phyloP scores from a whole-genome alignment of 2,329 filamentous ascomycete species.

The Aspergillaceae sp. region DNA sequence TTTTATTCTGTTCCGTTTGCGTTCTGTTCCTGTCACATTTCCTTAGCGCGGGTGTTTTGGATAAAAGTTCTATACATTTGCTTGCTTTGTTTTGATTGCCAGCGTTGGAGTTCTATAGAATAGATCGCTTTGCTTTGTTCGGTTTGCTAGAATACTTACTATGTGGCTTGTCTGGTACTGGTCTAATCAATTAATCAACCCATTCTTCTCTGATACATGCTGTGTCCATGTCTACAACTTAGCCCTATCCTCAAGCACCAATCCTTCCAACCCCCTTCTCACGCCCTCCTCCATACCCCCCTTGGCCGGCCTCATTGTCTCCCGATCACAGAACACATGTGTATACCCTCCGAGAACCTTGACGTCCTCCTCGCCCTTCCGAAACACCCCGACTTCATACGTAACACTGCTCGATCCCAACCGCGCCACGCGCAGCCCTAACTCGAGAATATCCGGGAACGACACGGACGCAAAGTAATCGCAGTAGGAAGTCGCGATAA shows the following conservation, averaged over 20 bases:
- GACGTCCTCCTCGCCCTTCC: constrained; percentile 61
- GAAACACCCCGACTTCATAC: constrained; percentile 84
- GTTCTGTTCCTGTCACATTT: neutral
- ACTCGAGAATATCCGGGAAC: constrained; percentile 73
- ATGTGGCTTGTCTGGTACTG: neutral
- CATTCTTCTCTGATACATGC: neutral
- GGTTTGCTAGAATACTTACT: neutral
- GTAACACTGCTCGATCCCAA: constrained; percentile 79
- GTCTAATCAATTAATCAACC: neutral
- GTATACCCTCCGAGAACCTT: constrained; percentile 79
- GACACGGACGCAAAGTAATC: constrained; percentile 76
- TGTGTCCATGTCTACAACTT: constrained; percentile 18
- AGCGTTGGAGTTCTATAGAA: neutral
- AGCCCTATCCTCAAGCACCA: constrained; percentile 32
- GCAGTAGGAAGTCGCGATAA: constrained; percentile 78
- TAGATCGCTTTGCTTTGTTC: neutral
- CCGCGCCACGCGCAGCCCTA: constrained; percentile 73
- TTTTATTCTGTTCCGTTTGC: neutral
- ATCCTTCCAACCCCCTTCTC: constrained; percentile 48
- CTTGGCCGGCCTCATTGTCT: constrained; percentile 57
- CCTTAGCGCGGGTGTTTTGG: constrained; percentile 4
- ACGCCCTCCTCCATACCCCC: constrained; percentile 42
- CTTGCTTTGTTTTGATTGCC: neutral
- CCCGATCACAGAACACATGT: constrained; percentile 79
- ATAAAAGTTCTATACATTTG: neutral